A percentile compares a stretch with the other conserved stretches of the same genome.
These are phyloP conservation scores for Saraca asoca DNA, from an alignment of 331 rosid species.

Conservation along the genomic window DNA sequence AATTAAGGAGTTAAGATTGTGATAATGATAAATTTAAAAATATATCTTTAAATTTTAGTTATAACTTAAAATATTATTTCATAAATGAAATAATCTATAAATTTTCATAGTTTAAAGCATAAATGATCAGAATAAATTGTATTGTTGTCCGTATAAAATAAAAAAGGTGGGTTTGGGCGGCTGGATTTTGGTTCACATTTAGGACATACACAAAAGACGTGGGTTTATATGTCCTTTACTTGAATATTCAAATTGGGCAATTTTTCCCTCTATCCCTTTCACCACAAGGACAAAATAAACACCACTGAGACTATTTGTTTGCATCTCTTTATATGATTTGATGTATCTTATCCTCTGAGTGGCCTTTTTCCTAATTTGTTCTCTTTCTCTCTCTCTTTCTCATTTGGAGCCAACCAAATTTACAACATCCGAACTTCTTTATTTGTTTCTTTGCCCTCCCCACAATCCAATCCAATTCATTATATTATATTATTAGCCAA, in stretches of 20 bases:
- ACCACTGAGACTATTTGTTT: slow-evolving; percentile 33
- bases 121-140: too few relatives aligned
- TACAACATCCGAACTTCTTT: slow-evolving; percentile 1
- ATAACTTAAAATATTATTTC: too few relatives aligned
- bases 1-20: too few relatives aligned
- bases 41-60: too few relatives aligned
- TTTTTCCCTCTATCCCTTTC: slow-evolving; percentile 40
- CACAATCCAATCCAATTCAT: slow-evolving; percentile 14
- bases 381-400: slow-evolving; percentile 11
- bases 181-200: slow-evolving; percentile 2
- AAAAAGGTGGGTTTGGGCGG: slow-evolving; percentile 4
- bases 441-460: slow-evolving; percentile 1
- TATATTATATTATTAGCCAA: too few relatives aligned
- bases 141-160: too few relatives aligned
- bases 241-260: slow-evolving; percentile 40
- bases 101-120: too few relatives aligned
- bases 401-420: slow-evolving; percentile 38
- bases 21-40: too few relatives aligned
- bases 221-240: slow-evolving; percentile 29
- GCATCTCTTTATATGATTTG: slow-evolving; percentile 40
- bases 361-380: not conserved
- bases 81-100: too few relatives aligned
- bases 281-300: slow-evolving; percentile 39
- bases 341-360: slow-evolving; percentile 24
- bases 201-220: slow-evolving; percentile 25